A percentile compares a stretch with the other conserved stretches of the same genome.
Conservation (phyloP, 805 yeast genomes). For the Tetrapisispora phaffii region DNA sequence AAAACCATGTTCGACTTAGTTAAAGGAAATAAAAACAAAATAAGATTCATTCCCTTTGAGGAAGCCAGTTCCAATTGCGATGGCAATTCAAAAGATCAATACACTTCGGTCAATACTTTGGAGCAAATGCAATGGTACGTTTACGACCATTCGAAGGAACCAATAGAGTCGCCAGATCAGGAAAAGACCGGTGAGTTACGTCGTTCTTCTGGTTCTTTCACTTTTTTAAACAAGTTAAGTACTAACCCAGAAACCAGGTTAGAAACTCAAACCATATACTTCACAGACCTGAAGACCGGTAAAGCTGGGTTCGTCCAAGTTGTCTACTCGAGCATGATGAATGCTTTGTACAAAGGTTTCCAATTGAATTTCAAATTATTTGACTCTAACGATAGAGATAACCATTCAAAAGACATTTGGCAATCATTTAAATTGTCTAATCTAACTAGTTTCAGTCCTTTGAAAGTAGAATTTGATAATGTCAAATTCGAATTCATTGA, state of each 20-base stretch:
- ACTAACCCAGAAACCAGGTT: conserved; percentile 29
- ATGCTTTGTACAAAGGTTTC: conserved; percentile 43
- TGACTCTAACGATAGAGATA: conserved; percentile 10
- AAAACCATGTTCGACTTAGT: conserved; percentile 1
- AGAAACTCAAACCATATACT: conserved; percentile 48
- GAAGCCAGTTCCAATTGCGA: conserved; percentile 1
- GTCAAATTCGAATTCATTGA: conserved; percentile 13
- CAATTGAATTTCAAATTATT: conserved; percentile 43
- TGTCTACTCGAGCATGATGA: conserved; percentile 41
- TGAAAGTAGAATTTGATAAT: conserved; percentile 13
- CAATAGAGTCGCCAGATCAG: conserved; percentile 2
- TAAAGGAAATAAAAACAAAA: conserved; percentile 6
- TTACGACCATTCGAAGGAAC: conserved; percentile 2
- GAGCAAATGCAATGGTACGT: conserved; percentile 5
- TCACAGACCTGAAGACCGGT: conserved; percentile 36
- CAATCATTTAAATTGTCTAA: conserved; percentile 36
- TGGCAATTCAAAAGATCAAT: background rate
- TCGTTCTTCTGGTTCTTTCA: conserved; percentile 1
- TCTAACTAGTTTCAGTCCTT: conserved; percentile 10
- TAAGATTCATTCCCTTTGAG: conserved; percentile 2
- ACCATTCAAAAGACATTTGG: conserved; percentile 34
- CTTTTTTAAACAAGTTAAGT: conserved; percentile 1
- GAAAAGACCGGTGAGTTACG: background rate
- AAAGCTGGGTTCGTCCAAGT: conserved; percentile 43
- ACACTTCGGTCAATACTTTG: background rate